These are phyloP conservation scores for Protomyces pachydermus DNA, from an alignment of 1,139 yeast species.

Conservation along the genomic window DNA sequence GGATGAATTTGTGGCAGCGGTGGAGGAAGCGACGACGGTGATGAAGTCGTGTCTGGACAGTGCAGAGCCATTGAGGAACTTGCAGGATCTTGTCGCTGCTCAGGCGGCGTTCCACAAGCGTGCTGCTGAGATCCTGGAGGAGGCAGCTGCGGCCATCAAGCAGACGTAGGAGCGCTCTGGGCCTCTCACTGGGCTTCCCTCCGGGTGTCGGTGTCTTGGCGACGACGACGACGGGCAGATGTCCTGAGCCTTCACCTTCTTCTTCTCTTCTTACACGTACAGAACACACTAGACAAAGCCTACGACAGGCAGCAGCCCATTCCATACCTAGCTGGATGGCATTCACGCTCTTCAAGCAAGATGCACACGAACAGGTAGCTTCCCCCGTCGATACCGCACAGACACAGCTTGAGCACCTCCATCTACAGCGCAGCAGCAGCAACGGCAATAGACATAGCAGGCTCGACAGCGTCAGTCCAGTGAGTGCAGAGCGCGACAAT, in stretches of 20 bases:
- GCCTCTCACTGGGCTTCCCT: background rate
- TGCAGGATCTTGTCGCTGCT: conserved; percentile 67
- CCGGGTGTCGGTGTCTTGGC: background rate
- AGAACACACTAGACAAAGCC: background rate
- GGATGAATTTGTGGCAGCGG: conserved; percentile 85
- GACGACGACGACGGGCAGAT: background rate
- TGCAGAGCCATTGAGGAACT: conserved; percentile 65
- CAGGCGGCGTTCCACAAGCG: conserved; percentile 79
- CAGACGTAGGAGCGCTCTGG: background rate
- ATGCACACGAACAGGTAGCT: background rate
- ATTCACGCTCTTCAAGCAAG: background rate
- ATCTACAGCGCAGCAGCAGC: background rate
- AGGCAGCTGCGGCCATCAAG: background rate
- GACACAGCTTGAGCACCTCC: background rate
- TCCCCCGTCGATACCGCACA: background rate
- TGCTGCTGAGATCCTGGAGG: conserved; percentile 57
- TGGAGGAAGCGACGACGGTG: conserved; percentile 79
- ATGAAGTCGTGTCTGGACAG: conserved; percentile 78
- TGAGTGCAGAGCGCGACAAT: background rate
- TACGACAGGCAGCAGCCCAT: background rate
- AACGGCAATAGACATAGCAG: no score
- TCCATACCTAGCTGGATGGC: background rate
- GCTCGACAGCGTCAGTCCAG: no score
- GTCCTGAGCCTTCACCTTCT: background rate
- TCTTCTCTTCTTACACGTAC: background rate